Evolutionary conservation across 2,329 filamentous ascomycete species (phyloP).

Genomic region (Ophiostoma quercus): DNA sequence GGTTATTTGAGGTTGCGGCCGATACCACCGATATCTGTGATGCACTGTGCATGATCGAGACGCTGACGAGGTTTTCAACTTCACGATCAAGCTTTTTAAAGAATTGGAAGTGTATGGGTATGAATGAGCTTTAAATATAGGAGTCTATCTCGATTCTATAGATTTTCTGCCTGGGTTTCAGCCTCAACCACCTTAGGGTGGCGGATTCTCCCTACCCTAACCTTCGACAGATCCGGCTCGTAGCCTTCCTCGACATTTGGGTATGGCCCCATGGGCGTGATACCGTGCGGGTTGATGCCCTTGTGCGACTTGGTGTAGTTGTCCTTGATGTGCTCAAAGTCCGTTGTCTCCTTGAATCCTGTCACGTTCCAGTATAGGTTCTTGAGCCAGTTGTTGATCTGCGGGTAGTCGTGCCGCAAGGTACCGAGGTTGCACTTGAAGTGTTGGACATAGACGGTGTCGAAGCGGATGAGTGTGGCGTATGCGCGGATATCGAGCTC

Average conservation of each 20-base stretch:
- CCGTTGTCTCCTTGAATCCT: conserved; percentile 53
- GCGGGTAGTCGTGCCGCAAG: conserved; percentile 55
- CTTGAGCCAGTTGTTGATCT: conserved; percentile 56
- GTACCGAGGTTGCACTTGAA: conserved; percentile 62
- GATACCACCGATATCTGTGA: conserved; percentile 63
- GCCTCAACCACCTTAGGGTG: conserved; percentile 38
- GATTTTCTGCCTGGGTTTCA: background rate
- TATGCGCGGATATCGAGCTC: conserved; percentile 57
- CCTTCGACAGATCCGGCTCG: conserved; percentile 44
- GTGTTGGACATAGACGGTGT: conserved; percentile 59
- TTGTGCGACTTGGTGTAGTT: conserved; percentile 55
- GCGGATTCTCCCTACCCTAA: conserved; percentile 44
- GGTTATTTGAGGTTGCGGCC: conserved; percentile 55
- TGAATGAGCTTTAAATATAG: too few relatives aligned
- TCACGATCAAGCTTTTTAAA: conserved; percentile 11
- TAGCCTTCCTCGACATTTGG: conserved; percentile 52
- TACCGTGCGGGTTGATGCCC: conserved; percentile 55
- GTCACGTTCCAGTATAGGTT: conserved; percentile 52
- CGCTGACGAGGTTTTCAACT: conserved; percentile 44
- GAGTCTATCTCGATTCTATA: too few relatives aligned
- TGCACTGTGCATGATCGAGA: conserved; percentile 55
- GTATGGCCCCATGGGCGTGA: conserved; percentile 58
- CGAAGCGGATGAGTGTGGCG: conserved; percentile 55
- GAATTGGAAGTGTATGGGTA: too few relatives aligned
- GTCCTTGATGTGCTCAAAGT: conserved; percentile 65